phyloP scores from a whole-genome alignment of 768 basidiomycete species.

The Amanita subjunquillea region DNA sequence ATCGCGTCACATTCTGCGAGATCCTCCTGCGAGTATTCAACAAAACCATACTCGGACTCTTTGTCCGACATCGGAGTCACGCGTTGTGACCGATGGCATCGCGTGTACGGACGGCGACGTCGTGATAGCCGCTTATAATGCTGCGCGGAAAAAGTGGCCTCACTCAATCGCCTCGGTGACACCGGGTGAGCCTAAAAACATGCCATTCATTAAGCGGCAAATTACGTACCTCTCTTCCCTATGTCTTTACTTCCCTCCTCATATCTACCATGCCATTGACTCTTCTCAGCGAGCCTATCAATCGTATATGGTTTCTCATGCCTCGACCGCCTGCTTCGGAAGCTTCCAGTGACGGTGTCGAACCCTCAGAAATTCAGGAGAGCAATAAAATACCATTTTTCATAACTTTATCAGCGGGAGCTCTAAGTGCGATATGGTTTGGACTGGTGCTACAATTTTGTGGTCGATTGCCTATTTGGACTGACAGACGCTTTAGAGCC shows the following conservation, averaged over 20 bases:
- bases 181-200: not conserved
- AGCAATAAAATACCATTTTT: constrained; percentile 13
- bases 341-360: constrained; percentile 1
- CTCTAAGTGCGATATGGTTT: constrained; percentile 19
- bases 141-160: constrained; percentile 19
- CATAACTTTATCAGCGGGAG: constrained; percentile 23
- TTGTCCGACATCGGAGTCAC: constrained; percentile 10
- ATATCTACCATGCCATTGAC: not conserved
- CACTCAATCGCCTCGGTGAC: not conserved
- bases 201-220: not conserved
- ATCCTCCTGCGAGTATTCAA: constrained; percentile 50
- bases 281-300: not conserved
- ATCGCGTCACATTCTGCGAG: constrained; percentile 38
- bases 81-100: not conserved
- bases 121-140: not conserved
- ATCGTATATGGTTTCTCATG: not conserved
- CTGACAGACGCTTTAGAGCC: constrained; percentile 21
- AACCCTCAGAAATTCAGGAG: not conserved
- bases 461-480: not conserved
- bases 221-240: not conserved
- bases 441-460: not conserved
- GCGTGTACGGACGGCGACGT: no score
- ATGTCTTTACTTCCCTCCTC: constrained; percentile 3
- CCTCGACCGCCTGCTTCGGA: constrained; percentile 8
- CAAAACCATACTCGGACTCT: constrained; percentile 34